Evolutionary conservation across 2,329 filamentous ascomycete genomes (phyloP).

Genomic region (Drechslerella dactyloides): DNA sequence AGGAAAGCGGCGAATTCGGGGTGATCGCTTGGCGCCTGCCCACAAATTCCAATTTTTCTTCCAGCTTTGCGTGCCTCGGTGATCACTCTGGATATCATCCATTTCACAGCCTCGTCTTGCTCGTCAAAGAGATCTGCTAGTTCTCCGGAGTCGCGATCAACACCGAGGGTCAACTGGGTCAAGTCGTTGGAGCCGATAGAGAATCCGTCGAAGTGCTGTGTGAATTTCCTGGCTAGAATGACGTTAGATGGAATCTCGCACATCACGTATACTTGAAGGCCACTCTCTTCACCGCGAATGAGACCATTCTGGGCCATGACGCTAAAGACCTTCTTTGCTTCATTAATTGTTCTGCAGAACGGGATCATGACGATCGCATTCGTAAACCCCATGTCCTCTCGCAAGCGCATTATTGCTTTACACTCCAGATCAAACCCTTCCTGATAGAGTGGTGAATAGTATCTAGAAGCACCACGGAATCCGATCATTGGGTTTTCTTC

Average conservation of each 20-base stretch:
- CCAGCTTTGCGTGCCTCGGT: constrained; percentile 55
- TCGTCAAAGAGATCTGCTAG: constrained; percentile 59
- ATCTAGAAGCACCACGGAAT: constrained; percentile 59
- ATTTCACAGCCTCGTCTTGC: constrained; percentile 59
- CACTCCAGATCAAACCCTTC: constrained; percentile 60
- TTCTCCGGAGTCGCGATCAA: constrained; percentile 58
- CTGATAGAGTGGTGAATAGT: constrained; percentile 59
- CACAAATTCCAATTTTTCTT: constrained; percentile 59
- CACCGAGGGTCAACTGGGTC: constrained; percentile 59
- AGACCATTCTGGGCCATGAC: constrained; percentile 59
- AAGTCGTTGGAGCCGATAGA: constrained; percentile 60
- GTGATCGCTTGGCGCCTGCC: constrained; percentile 59
- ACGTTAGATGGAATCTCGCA: constrained; percentile 60
- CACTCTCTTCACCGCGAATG: constrained; percentile 56
- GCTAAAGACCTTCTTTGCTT: constrained; percentile 57
- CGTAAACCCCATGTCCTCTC: constrained; percentile 58
- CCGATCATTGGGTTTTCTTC: constrained; percentile 60
- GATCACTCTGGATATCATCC: constrained; percentile 58
- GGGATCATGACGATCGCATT: constrained; percentile 59
- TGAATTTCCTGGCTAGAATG: constrained; percentile 58
- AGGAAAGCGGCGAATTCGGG: constrained; percentile 58
- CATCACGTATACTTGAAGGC: constrained; percentile 59
- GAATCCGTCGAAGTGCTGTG: constrained; percentile 59
- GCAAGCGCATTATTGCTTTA: constrained; percentile 58
- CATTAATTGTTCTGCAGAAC: constrained; percentile 58